Conservation (phyloP, 139 green algal genomes). For the Chara braunii region DNA sequence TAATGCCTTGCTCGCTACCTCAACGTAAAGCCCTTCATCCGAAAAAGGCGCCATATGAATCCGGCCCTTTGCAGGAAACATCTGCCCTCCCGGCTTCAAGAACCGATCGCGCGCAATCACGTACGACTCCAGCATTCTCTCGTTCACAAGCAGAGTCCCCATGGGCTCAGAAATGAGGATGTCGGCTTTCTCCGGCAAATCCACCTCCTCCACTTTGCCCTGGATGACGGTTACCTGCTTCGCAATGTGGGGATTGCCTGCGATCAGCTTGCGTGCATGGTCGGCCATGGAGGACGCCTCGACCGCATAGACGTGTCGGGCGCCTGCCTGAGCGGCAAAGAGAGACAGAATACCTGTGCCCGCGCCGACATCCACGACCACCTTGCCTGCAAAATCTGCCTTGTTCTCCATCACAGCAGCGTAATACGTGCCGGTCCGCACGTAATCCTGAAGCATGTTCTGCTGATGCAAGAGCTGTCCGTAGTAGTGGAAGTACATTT, state of each 20-base stretch:
- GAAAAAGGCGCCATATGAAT: slow-evolving; percentile 78
- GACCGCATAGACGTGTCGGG: slow-evolving; percentile 84
- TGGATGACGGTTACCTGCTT: slow-evolving; percentile 49
- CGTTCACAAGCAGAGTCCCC: slow-evolving; percentile 91
- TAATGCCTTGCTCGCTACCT: slow-evolving; percentile 59
- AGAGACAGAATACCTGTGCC: slow-evolving; percentile 90
- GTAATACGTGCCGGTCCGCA: slow-evolving; percentile 74
- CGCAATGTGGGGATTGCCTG: slow-evolving; percentile 54
- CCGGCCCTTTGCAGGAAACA: slow-evolving; percentile 69
- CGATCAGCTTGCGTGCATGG: slow-evolving; percentile 60
- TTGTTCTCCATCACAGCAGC: slow-evolving; percentile 76
- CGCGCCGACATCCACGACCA: slow-evolving; percentile 89
- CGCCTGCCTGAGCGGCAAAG: slow-evolving; percentile 85
- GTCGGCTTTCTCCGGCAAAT: slow-evolving; percentile 63
- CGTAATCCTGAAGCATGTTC: slow-evolving; percentile 73
- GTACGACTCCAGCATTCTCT: slow-evolving; percentile 94
- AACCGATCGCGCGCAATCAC: slow-evolving; percentile 79
- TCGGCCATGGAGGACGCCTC: slow-evolving; percentile 80
- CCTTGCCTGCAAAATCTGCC: slow-evolving; percentile 76
- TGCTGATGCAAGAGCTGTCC: slow-evolving; percentile 84
- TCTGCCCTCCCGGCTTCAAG: slow-evolving; percentile 81
- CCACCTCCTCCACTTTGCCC: slow-evolving; percentile 62
- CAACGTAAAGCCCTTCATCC: slow-evolving; percentile 67
- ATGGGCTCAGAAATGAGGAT: slow-evolving; percentile 75
- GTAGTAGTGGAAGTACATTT: slow-evolving; percentile 77